These are phyloP conservation scores for Colletotrichum sp. DNA, from an alignment of 2,329 filamentous ascomycete genomes.

Conservation along the genomic window DNA sequence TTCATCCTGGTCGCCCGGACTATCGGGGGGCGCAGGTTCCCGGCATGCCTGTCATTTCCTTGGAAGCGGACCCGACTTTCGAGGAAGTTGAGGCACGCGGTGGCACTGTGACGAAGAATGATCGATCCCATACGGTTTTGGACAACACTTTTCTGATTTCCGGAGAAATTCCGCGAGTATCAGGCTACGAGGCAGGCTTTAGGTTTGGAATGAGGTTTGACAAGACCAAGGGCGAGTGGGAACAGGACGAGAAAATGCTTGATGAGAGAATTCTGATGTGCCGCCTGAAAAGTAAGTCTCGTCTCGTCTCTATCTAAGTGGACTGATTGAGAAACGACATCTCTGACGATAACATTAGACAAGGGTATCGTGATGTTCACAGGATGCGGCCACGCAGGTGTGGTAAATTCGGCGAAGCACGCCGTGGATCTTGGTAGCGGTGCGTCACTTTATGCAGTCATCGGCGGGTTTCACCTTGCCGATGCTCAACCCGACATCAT, in stretches of 20 bases:
- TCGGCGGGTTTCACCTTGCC: constrained; percentile 60
- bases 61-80: constrained; percentile 58
- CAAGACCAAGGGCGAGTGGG: constrained; percentile 44
- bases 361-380: constrained; percentile 58
- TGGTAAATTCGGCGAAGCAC: constrained; percentile 55
- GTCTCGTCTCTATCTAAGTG: background rate
- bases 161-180: constrained; percentile 55
- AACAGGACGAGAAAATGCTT: constrained; percentile 51
- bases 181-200: constrained; percentile 53
- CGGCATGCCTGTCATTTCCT: constrained; percentile 42
- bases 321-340: background rate
- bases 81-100: constrained; percentile 41
- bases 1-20: constrained; percentile 57
- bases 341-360: background rate
- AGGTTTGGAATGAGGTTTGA: constrained; percentile 49
- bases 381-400: constrained; percentile 60
- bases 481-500: constrained; percentile 48
- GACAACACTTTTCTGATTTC: constrained; percentile 58
- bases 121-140: constrained; percentile 48
- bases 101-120: constrained; percentile 36
- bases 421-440: constrained; percentile 41
- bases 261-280: constrained; percentile 61
- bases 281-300: constrained; percentile 49
- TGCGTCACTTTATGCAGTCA: constrained; percentile 51
- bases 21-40: constrained; percentile 47